phyloP scores from a whole-genome alignment of 768 basidiomycete genomes.

The Cystobasidium onofrii region DNA sequence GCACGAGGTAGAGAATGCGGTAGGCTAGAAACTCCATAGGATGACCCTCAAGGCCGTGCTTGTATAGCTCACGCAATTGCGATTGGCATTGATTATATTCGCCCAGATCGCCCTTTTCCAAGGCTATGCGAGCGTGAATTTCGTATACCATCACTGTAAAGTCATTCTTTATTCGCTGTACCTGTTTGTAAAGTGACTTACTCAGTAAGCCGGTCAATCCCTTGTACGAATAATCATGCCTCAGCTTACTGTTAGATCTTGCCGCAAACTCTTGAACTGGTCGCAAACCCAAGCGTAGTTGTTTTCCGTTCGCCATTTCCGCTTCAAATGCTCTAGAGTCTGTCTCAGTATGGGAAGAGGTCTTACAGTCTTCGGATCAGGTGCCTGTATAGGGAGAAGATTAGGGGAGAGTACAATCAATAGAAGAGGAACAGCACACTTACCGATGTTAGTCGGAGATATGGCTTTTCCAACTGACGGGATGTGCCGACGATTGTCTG shows the following conservation, averaged over 20 bases:
- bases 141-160: conserved; percentile 97
- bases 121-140: conserved; percentile 92
- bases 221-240: neutral
- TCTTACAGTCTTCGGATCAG: conserved; percentile 85
- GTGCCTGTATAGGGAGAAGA: conserved; percentile 58
- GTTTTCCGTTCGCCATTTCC: conserved; percentile 69
- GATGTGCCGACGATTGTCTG: conserved; percentile 90
- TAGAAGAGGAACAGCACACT: conserved; percentile 39
- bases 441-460: conserved; percentile 83
- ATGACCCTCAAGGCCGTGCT: conserved; percentile 82
- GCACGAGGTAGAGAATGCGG: conserved; percentile 88
- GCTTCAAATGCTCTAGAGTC: conserved; percentile 77
- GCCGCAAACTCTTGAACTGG: conserved; percentile 93
- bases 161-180: conserved; percentile 96
- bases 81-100: conserved; percentile 98
- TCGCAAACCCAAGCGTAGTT: conserved; percentile 88
- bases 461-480: conserved; percentile 85
- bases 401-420: neutral
- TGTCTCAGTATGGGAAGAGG: conserved; percentile 74
- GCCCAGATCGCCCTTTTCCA: conserved; percentile 93
- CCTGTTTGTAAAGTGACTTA: conserved; percentile 61
- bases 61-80: conserved; percentile 78
- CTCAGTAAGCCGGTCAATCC: no score
- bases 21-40: conserved; percentile 96
- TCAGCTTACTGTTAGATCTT: conserved; percentile 83